Percentiles rank a stretch among this genome's conserved stretches.
These are phyloP conservation scores for Ceriops tagal DNA, from an alignment of 345 rosid species.

Conservation along the genomic window DNA sequence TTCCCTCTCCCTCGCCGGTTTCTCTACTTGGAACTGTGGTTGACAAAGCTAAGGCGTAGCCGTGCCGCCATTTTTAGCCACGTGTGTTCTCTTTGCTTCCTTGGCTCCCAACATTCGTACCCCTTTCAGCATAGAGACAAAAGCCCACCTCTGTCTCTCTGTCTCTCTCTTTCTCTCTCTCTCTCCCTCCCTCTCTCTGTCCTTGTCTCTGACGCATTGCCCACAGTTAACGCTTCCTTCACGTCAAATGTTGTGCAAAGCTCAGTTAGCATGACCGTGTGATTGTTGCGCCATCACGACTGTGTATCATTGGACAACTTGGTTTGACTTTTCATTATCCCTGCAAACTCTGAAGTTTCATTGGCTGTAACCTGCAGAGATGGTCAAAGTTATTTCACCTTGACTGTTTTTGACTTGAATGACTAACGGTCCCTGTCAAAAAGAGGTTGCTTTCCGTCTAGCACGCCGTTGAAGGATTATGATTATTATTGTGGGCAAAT, in stretches of 20 bases:
- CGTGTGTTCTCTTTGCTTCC: constrained; percentile 57
- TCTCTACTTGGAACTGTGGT: background rate
- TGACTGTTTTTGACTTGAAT: constrained; percentile 1
- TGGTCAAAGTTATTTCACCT: background rate
- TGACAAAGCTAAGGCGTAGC: constrained; percentile 32
- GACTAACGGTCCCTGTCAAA: constrained; percentile 10
- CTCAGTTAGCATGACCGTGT: background rate
- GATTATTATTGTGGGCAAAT: background rate
- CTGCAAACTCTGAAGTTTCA: background rate
- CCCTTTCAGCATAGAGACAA: constrained; percentile 58
- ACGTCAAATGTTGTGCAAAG: constrained; percentile 10
- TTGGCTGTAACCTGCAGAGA: background rate
- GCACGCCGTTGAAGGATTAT: constrained; percentile 25
- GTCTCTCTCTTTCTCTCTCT: background rate
- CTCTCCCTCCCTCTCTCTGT: background rate
- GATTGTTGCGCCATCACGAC: background rate
- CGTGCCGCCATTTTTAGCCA: constrained; percentile 69
- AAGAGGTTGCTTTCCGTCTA: constrained; percentile 24
- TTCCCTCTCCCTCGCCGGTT: background rate
- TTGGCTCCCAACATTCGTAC: constrained; percentile 72
- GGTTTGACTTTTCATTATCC: background rate
- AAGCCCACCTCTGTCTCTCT: constrained; percentile 14
- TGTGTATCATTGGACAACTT: background rate
- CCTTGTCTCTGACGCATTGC: constrained; percentile 8
- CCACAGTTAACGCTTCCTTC: constrained; percentile 14